These are phyloP conservation scores for Aphanomyces invadans DNA, from an alignment of 352 stramenopile species.

Conservation along the genomic window DNA sequence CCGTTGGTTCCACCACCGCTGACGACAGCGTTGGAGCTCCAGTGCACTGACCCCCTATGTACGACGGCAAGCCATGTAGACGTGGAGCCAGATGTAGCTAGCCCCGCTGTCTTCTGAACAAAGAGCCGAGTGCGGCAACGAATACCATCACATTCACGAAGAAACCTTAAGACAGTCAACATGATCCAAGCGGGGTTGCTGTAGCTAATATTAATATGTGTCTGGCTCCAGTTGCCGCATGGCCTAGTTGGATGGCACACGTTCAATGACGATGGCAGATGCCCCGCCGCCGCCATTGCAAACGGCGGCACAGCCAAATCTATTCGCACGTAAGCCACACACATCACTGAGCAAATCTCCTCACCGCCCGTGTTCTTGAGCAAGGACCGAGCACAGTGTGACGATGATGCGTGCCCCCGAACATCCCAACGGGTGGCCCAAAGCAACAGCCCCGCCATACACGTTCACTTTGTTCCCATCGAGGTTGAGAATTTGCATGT, in stretches of 20 bases:
- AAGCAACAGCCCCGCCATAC: constrained; percentile 89
- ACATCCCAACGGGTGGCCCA: constrained; percentile 79
- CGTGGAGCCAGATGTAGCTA: no score
- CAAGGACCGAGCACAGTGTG: constrained; percentile 91
- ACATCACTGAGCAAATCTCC: background rate
- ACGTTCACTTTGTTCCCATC: constrained; percentile 92
- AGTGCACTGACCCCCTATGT: no score
- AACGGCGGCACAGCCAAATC: constrained; percentile 94
- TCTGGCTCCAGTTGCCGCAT: no score
- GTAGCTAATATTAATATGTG: constrained; percentile 12
- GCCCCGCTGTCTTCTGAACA: no score
- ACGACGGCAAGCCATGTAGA: no score
- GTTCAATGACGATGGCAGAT: constrained; percentile 94
- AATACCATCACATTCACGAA: no score
- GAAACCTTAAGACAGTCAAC: no score
- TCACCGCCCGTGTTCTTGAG: constrained; percentile 80
- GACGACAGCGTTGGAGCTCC: constrained; percentile 26
- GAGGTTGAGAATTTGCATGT: constrained; percentile 92
- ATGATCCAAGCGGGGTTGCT: no score
- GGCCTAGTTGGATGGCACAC: no score
- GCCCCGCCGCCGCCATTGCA: constrained; percentile 98
- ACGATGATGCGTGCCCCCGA: constrained; percentile 92
- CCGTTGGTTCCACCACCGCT: constrained; percentile 39
- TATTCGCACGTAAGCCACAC: no score
- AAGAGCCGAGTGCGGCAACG: no score